phyloP scores from a whole-genome alignment of 1,284 basidiomycete species.

The Coniophora puteana region DNA sequence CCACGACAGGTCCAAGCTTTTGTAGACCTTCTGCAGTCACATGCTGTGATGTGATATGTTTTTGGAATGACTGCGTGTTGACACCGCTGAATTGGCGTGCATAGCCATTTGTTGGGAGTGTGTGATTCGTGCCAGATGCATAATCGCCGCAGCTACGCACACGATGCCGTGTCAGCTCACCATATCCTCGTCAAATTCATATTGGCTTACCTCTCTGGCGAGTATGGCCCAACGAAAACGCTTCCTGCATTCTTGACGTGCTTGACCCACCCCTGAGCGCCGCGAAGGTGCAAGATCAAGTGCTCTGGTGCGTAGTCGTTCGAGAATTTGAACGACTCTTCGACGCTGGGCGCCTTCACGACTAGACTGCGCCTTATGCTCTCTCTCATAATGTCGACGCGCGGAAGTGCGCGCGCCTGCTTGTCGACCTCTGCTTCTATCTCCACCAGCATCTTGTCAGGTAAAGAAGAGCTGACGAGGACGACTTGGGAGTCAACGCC shows the following conservation, averaged over 20 bases:
- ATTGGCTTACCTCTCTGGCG: constrained; percentile 81
- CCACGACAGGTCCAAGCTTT: constrained; percentile 85
- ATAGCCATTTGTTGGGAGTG: constrained; percentile 91
- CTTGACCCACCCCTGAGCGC: constrained; percentile 65
- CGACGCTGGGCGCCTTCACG: constrained; percentile 63
- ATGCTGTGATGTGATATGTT: constrained; percentile 97
- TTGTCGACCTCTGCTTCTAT: constrained; percentile 87
- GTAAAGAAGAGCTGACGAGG: constrained; percentile 77
- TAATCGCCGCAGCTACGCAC: constrained; percentile 89
- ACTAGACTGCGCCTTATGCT: constrained; percentile 93
- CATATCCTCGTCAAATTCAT: not conserved
- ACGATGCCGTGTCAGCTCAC: constrained; percentile 8
- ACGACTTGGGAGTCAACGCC: constrained; percentile 98
- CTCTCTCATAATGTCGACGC: constrained; percentile 88
- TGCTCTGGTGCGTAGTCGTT: constrained; percentile 99
- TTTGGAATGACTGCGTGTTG: constrained; percentile 97
- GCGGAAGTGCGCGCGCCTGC: constrained; percentile 84
- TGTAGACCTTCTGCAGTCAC: constrained; percentile 79
- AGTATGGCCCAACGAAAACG: constrained; percentile 92
- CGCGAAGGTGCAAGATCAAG: constrained; percentile 83
- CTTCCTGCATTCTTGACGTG: constrained; percentile 89
- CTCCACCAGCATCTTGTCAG: constrained; percentile 55
- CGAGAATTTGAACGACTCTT: constrained; percentile 84
- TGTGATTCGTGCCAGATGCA: constrained; percentile 98
- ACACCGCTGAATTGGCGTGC: constrained; percentile 98